These are phyloP conservation scores for Colletotrichum sp. DNA, from an alignment of 2,329 filamentous ascomycete genomes.

Conservation along the genomic window DNA sequence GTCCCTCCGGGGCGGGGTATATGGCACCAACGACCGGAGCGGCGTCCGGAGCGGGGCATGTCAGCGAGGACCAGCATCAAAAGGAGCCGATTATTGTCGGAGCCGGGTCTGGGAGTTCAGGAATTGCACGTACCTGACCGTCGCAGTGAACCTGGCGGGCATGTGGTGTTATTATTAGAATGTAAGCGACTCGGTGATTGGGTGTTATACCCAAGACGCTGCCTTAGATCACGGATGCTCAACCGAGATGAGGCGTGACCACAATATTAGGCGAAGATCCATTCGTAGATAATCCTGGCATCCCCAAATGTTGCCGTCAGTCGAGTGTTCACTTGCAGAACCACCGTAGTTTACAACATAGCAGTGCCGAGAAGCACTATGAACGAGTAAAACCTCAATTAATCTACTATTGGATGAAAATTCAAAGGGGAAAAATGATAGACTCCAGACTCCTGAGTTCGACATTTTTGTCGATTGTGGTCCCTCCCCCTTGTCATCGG, in stretches of 20 bases:
- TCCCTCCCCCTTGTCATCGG: not conserved
- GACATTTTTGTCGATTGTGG: not conserved
- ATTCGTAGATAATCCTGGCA: not conserved
- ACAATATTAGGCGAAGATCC: not conserved
- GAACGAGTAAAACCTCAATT: not conserved
- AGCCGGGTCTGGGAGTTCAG: not conserved
- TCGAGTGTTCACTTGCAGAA: not conserved
- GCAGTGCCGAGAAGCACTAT: not conserved
- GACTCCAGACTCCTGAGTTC: constrained; percentile 10
- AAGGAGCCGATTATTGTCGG: not conserved
- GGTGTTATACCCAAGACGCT: not conserved
- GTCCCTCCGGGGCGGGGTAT: not conserved
- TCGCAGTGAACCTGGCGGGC: not conserved
- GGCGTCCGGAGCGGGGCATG: not conserved
- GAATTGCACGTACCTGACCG: not conserved
- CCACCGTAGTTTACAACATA: not conserved
- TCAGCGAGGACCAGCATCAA: not conserved
- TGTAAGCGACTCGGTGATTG: not conserved
- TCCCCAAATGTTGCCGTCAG: not conserved
- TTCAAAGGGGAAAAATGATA: not conserved
- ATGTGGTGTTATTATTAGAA: not conserved
- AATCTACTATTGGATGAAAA: constrained; percentile 2
- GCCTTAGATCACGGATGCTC: not conserved
- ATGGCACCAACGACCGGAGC: not conserved
- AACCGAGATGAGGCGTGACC: not conserved